Evolutionary conservation across 2,329 filamentous ascomycete species (phyloP).

Genomic region (Aspergillus uvarum): DNA sequence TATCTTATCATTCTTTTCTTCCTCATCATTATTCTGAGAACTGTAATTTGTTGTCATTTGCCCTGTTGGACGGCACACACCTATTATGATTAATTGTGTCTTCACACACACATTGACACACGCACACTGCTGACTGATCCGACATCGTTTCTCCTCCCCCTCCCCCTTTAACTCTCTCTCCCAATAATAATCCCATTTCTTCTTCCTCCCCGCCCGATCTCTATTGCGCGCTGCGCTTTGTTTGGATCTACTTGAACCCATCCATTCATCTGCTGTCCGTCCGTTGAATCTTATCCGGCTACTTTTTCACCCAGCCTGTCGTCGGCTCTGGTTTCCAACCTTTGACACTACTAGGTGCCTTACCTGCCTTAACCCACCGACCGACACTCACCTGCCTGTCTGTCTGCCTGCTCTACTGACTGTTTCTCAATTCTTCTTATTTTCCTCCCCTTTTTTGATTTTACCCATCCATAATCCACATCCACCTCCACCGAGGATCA

Average conservation of each 20-base stretch:
- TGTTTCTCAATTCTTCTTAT: constrained; percentile 3
- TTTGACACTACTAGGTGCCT: too few relatives aligned
- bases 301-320: background rate
- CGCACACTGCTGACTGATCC: constrained; percentile 16
- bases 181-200: constrained; percentile 4
- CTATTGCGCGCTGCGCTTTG: background rate
- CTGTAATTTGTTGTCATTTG: background rate
- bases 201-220: constrained; percentile 9
- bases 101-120: background rate
- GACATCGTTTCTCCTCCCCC: constrained; percentile 6
- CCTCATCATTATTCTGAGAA: too few relatives aligned
- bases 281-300: background rate
- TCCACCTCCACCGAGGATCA: constrained; percentile 13
- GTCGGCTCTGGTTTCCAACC: background rate
- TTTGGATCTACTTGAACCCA: background rate
- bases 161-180: background rate
- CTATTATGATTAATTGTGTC: background rate
- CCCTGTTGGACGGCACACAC: background rate
- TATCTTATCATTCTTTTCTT: background rate
- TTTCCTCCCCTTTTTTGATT: constrained; percentile 4
- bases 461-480: background rate
- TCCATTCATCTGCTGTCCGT: background rate
- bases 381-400: background rate
- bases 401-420: background rate
- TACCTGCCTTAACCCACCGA: too few relatives aligned